These are phyloP conservation scores for Annulohypoxylon maeteangense DNA, from an alignment of 495 filamentous ascomycete genomes.

Conservation along the genomic window DNA sequence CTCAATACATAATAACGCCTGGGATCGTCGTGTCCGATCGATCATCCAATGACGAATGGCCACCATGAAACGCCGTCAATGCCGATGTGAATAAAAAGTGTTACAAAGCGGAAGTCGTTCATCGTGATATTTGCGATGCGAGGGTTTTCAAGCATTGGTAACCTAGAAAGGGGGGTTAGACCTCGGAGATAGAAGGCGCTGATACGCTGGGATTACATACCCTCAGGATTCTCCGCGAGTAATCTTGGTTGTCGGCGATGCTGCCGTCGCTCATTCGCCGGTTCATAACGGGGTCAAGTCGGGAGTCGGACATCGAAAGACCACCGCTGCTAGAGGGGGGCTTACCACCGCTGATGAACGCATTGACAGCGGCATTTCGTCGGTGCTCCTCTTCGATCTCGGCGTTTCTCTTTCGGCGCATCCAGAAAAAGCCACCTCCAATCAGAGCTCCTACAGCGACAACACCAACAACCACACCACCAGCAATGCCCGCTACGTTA, in stretches of 20 bases:
- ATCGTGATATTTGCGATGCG: constrained; percentile 54
- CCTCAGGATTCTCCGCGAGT: constrained; percentile 94
- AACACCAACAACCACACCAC: constrained; percentile 87
- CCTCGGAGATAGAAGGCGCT: neutral
- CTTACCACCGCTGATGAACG: constrained; percentile 71
- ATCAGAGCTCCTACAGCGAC: constrained; percentile 72
- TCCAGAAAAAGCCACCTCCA: constrained; percentile 77
- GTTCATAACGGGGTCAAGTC: constrained; percentile 91
- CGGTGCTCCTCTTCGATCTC: constrained; percentile 83
- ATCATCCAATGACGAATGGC: constrained; percentile 57
- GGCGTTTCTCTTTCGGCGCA: constrained; percentile 77
- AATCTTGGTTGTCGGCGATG: constrained; percentile 97
- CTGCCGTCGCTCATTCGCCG: constrained; percentile 94
- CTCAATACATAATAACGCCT: constrained; percentile 52
- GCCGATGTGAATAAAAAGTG: constrained; percentile 55
- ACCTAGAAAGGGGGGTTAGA: constrained; percentile 56
- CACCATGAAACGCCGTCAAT: constrained; percentile 64
- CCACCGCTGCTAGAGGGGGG: constrained; percentile 63
- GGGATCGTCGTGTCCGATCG: constrained; percentile 51
- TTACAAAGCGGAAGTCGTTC: constrained; percentile 59
- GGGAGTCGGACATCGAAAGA: constrained; percentile 77
- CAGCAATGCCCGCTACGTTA: constrained; percentile 78
- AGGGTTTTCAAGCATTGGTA: constrained; percentile 63
- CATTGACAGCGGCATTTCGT: constrained; percentile 74
- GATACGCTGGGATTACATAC: constrained; percentile 58